Conservation (phyloP, 73 alveolate species). For the Paramecium sexaurelia region DNA sequence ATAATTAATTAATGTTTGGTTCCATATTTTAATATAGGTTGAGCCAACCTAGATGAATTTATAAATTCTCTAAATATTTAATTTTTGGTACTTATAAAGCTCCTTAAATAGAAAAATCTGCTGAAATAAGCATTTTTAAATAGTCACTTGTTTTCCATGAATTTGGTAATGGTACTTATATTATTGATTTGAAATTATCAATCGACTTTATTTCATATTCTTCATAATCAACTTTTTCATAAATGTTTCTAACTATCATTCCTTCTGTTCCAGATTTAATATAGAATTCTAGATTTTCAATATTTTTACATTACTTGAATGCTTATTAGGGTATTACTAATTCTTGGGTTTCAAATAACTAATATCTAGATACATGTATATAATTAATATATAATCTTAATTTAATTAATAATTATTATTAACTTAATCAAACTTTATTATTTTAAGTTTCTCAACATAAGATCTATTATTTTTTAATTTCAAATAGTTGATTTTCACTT, state of each 20-base stretch:
- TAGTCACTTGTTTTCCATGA: conserved; percentile 30
- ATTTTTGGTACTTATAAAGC: neutral
- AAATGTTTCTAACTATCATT: conserved; percentile 19
- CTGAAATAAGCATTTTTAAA: conserved; percentile 8
- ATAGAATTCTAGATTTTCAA: conserved; percentile 6
- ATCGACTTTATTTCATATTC: conserved; percentile 8
- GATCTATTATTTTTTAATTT: too few relatives aligned
- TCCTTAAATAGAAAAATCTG: neutral
- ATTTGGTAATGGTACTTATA: neutral
- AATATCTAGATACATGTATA: conserved; percentile 39
- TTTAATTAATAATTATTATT: neutral
- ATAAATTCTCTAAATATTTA: neutral
- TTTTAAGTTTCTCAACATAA: too few relatives aligned
- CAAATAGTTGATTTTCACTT: too few relatives aligned
- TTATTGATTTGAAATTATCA: neutral
- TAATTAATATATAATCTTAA: neutral
- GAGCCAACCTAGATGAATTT: conserved; percentile 19
- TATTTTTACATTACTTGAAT: neutral
- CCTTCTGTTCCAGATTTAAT: conserved; percentile 47
- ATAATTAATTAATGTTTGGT: neutral
- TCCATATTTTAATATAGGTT: neutral
- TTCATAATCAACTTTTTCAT: conserved; percentile 42
- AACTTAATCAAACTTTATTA: neutral
- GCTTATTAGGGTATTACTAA: neutral
- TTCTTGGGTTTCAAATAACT: conserved; percentile 35